Evolutionary conservation across 176 grass and related monocot species (phyloP).

Genomic region (Aegilops tauschii): DNA sequence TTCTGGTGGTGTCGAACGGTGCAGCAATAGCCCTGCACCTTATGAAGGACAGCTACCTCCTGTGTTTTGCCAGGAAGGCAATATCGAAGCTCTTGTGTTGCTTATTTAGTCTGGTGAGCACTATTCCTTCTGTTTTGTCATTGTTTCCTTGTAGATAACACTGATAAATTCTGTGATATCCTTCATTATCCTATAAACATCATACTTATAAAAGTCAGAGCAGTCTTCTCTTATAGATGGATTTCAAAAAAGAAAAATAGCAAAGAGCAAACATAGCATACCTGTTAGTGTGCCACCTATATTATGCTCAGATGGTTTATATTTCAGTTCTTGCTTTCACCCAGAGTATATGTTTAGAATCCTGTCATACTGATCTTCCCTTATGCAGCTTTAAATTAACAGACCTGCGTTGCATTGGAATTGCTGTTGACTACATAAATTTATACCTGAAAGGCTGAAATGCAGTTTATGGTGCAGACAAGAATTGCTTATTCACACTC

Average conservation of each 20-base stretch:
- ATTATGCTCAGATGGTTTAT: not conserved
- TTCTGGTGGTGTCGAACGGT: not conserved
- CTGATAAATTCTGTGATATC: not conserved
- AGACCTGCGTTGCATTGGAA: not conserved
- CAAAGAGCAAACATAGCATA: not conserved
- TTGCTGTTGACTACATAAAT: not conserved
- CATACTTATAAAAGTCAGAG: not conserved
- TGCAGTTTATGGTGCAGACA: not conserved
- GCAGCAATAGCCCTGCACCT: not conserved
- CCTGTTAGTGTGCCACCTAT: not conserved
- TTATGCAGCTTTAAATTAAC: not conserved
- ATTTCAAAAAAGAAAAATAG: not conserved
- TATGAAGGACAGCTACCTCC: slow-evolving; percentile 4
- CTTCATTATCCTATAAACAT: not conserved
- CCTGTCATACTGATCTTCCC: not conserved
- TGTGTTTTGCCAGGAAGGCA: not conserved
- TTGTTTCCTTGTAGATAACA: not conserved
- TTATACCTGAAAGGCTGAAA: not conserved
- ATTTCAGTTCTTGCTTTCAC: not conserved
- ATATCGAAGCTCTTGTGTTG: not conserved
- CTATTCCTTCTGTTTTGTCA: not conserved
- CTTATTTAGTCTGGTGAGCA: slow-evolving; percentile 3
- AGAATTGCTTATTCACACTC: not conserved
- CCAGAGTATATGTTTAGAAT: not conserved
- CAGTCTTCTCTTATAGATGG: not conserved